Evolutionary conservation across 2,329 filamentous ascomycete genomes (phyloP), one percentile per base, ranked within the genome.

Genomic region (Furcasterigmium furcatum): DNA sequence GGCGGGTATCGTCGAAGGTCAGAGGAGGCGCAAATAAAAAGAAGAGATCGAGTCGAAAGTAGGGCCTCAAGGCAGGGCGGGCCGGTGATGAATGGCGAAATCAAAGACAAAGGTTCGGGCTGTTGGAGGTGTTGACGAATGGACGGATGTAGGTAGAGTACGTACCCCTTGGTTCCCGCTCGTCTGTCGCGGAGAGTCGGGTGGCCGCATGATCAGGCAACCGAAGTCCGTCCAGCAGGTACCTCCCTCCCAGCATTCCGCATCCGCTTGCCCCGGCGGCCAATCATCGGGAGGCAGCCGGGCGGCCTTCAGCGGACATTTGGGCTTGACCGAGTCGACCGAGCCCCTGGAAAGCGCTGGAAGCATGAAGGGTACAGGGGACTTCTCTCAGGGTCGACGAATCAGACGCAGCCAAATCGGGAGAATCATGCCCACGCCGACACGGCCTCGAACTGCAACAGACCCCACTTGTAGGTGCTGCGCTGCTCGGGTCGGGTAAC

Each of bases 1-100:
- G 12, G 24, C 7, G 24, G 24, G 24, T 27, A 27, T 27, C 24
- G 24, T 27, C 24, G 12, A 27, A 12, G 24, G 24, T 27, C 24
- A 12, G 24, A 27, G 12, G 24, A 7, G 7, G 24, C 24, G 24
- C n/a, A 50, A 49, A 50, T 35, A 49, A 43, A 47, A 50, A 48
- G 40, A 48, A 43, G 19, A 32, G 41, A 24, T 48, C 38, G 52
- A 50, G 24, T 7, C 12, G 24, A 12, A 27, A 27, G 24, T 7
- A 27, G 12, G 24, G 24, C n/a, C n/a, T n/a, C n/a, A n/a, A n/a
- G n/a, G n/a, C n/a, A n/a, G n/a, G n/a, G n/a, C n/a, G 24, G 12
- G 12, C 7, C 24, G 24, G 24, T 12, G 24, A 27, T 27, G 24
- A 40, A 41, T 46, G 52, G 51, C 41, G 47, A 46, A 49, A 12